These are phyloP conservation scores for Poa pratensis DNA, from an alignment of 176 grass and related monocot species.

Conservation along the genomic window DNA sequence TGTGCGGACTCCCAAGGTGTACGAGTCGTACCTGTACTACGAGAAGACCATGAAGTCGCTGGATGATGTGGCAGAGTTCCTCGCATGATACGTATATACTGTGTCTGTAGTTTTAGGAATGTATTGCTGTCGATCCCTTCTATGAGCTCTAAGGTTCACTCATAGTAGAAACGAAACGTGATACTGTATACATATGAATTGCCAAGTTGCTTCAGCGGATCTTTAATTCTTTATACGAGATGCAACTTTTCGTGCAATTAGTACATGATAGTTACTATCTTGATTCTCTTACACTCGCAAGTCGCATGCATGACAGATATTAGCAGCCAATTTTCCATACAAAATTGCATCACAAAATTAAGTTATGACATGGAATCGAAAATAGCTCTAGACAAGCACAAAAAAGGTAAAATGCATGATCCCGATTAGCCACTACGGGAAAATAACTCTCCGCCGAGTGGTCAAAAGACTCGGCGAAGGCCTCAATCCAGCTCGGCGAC, in stretches of 20 bases:
- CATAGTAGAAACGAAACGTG: background rate
- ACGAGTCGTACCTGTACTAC: constrained; percentile 91
- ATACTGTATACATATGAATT: background rate
- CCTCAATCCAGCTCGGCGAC: too few species aligned
- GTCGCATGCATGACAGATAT: too few species aligned
- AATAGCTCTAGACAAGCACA: background rate
- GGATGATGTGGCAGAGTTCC: constrained; percentile 68
- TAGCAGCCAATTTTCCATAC: too few species aligned
- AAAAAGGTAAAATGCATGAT: background rate
- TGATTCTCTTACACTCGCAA: too few species aligned
- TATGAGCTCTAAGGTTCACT: background rate
- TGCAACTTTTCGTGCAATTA: background rate
- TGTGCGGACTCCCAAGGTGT: constrained; percentile 81
- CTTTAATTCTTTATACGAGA: background rate
- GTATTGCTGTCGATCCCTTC: background rate
- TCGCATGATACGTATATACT: constrained; percentile 48
- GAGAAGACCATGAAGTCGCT: constrained; percentile 91
- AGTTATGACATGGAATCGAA: background rate
- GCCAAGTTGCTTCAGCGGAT: background rate
- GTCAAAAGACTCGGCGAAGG: too few species aligned
- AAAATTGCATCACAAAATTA: background rate
- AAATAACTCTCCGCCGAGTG: too few species aligned
- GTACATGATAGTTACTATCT: background rate
- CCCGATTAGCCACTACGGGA: too few species aligned
- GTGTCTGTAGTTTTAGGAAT: background rate